Base-by-base conservation (phyloP, 768 basidiomycete species). In the Suillus placidus region DNA sequence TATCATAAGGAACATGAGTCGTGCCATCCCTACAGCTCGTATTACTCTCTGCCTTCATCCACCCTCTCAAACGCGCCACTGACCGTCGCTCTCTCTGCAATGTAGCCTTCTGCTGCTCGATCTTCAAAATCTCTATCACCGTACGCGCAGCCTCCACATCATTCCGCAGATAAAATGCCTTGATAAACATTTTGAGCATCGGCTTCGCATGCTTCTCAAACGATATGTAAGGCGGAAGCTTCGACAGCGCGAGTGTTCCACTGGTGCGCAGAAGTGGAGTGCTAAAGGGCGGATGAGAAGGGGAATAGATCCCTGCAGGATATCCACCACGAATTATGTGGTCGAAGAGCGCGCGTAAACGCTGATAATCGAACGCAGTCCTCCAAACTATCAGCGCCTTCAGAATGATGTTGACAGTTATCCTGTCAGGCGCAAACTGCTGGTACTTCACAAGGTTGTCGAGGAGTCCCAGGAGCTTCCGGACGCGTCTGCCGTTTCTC, bases 181-280 rank as follows among this genome's bases (percentile, higher is more conserved):
- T 87, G 71, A 90, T 85, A 75, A 93, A 88, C 85, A 87, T 87
- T 79, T 83, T 88, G 74, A 88, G 89, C 75, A 93, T 71, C 49
- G 92, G 92, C 64, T 80, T 78, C n/a, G 87, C 81, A 72, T 92
- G 89, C 64, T 77, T 80, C 64, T 80, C 78, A 62, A 87, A 89
- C 4, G 83, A 85, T 63, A 89, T 79, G 26, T 77, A 76, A 47
- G 79, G 63, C n/a, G 78, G 65, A 23, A 85, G 72, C 45, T 75
- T 74, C 12, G 83, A 78, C n/a, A 84, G 51, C n/a, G 71, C 62
- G 20, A 82, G 54, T 4, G 63, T 64, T 42, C 54, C 56, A 57
- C 49, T 45, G n/a, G 60, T 38, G 18, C 51, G 65, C 30, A 55
- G 51, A 52, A 26, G 72, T 13, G 70, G 76, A 20, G 83, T 83